Evolutionary conservation across 768 basidiomycete genomes (phyloP).

Genomic region (Inosperma sp.): DNA sequence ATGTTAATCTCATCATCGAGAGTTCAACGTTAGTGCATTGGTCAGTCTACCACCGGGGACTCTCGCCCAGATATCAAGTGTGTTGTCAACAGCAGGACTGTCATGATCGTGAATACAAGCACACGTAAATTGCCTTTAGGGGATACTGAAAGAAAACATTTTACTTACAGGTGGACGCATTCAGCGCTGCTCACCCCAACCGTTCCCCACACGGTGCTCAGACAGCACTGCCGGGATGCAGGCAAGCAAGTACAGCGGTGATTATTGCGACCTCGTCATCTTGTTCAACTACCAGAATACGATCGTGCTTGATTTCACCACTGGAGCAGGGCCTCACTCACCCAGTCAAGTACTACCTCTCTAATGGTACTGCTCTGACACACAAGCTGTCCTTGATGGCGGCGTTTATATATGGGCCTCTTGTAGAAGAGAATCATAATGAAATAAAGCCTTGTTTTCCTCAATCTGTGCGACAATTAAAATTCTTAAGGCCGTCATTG

Average conservation of each 20-base stretch:
- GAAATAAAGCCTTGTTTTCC: too few species aligned
- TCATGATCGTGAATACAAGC: not conserved
- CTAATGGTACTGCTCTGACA: not conserved
- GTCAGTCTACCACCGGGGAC: not conserved
- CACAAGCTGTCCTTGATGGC: not conserved
- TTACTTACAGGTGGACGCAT: not conserved
- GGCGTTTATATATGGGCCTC: not conserved
- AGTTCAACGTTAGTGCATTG: not conserved
- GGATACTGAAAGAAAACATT: not conserved
- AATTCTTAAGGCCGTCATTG: too few species aligned
- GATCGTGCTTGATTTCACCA: not conserved
- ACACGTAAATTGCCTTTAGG: not conserved
- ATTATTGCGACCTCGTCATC: not conserved
- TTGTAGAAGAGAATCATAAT: too few species aligned
- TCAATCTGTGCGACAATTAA: too few species aligned
- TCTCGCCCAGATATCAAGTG: not conserved
- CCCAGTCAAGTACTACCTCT: not conserved
- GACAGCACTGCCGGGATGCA: not conserved
- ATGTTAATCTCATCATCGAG: not conserved
- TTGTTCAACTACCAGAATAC: not conserved
- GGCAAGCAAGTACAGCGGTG: too few species aligned
- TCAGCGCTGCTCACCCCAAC: not conserved
- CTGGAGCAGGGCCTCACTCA: not conserved
- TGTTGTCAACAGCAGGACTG: not conserved
- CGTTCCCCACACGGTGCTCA: not conserved